Evolutionary conservation across 495 filamentous ascomycete genomes (phyloP), one percentile per base, ranked within the genome.

Genomic region (Copromyces sp.): DNA sequence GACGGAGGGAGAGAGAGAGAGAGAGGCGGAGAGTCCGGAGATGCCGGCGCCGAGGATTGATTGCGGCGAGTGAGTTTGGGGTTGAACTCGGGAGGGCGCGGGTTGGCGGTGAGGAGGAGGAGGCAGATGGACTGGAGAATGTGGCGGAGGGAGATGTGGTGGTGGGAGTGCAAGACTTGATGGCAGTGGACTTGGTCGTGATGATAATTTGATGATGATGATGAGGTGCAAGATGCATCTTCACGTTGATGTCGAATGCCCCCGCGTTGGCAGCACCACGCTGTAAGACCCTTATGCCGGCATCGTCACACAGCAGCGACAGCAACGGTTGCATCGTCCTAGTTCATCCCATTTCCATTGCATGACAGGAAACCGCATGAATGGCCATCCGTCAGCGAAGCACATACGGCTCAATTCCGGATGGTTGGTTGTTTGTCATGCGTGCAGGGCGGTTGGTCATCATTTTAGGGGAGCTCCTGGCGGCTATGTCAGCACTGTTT

Each of bases 1-100:
- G 82, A 29, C 85, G 82, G 38, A 88, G 76, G 2, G 84, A 84
- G 39, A 88, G 83, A 24, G 1, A 6, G 86, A 84, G 11, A 24
- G 1, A 6, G 86, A 84, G 11, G 86, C 79, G 1, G 74, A 71
- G n/a, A 82, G 74, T 5, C 78, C 74, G 2, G 80, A 74, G 6
- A 78, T 75, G 16, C 78, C 81, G 24, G 80, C 81, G 47, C 81
- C 81, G 17, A 81, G 78, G 11, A 89, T 79, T 12, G 11, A 89
- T 79, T 12, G 81, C 78, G 37, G 85, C 80, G 12, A 81, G 76
- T 5, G 35, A 5, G 20, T 53, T 53, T 4, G 5, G 20, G 45
- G 5, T 3, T 37, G 20, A 24, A 24, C 24, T 53, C 45, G 45
- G 9, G 45, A 11, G 1, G n/a, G 41, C 14, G 14, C 40, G 12